Conservation (phyloP, 192 early-diverging fungal species). For the Dispira simplex region DNA sequence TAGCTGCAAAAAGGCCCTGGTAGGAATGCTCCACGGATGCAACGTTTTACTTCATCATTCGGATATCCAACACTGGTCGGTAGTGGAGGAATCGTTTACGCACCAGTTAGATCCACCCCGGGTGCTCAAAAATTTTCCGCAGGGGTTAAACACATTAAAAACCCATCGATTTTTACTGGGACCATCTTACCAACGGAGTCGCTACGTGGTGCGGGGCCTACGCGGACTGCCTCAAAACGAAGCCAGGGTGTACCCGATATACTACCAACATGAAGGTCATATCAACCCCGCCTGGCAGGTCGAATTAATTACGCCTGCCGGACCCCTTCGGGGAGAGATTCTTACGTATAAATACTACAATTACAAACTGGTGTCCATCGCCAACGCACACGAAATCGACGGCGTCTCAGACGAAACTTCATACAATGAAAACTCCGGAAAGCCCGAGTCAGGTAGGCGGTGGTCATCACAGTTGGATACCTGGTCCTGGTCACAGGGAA, state of each 20-base stretch:
- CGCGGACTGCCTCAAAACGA: neutral
- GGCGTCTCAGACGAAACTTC: too few relatives aligned
- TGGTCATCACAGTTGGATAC: too few relatives aligned
- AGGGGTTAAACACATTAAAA: neutral
- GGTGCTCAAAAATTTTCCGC: neutral
- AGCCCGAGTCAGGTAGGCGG: too few relatives aligned
- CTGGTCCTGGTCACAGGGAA: too few relatives aligned
- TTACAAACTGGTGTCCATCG: neutral
- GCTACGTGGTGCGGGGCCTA: neutral
- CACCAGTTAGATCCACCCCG: neutral
- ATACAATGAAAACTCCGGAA: too few relatives aligned
- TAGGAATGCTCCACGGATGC: neutral
- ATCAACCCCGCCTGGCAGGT: constrained; percentile 4
- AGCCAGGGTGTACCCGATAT: neutral
- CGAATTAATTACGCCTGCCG: neutral
- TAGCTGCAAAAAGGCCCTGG: constrained; percentile 6
- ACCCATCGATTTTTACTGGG: neutral
- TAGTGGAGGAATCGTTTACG: neutral
- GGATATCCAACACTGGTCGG: neutral
- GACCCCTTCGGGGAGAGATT: neutral
- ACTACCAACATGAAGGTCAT: neutral
- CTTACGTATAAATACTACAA: neutral
- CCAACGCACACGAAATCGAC: neutral
- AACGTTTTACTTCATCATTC: neutral
- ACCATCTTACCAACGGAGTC: neutral